Conservation (phyloP, 192 early-diverging fungal genomes). For the Umbelopsis sp. region DNA sequence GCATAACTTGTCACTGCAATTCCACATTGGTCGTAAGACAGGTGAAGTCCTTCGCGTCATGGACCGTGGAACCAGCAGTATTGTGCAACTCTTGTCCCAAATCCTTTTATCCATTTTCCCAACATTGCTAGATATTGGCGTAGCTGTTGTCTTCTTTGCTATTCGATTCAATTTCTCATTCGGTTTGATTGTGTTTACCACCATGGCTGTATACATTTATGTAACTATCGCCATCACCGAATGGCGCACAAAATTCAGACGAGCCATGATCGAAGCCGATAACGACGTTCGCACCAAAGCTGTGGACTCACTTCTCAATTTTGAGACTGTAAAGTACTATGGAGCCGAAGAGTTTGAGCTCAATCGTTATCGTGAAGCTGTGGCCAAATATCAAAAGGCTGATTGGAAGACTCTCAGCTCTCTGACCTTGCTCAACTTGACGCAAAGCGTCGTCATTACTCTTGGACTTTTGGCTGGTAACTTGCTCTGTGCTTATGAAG, state of each 20-base stretch:
- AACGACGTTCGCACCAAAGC: slow-evolving; percentile 81
- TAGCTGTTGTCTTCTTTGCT: slow-evolving; percentile 78
- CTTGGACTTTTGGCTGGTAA: slow-evolving; percentile 80
- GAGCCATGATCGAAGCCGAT: slow-evolving; percentile 85
- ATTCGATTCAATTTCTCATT: slow-evolving; percentile 71
- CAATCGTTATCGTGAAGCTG: slow-evolving; percentile 73
- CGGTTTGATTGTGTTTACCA: slow-evolving; percentile 82
- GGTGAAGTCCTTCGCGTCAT: slow-evolving; percentile 92
- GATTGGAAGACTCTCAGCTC: slow-evolving; percentile 80
- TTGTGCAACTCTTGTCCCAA: slow-evolving; percentile 77
- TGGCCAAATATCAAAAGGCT: slow-evolving; percentile 79
- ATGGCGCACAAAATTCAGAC: slow-evolving; percentile 82
- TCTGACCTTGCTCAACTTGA: slow-evolving; percentile 81
- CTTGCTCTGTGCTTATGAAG: slow-evolving; percentile 83
- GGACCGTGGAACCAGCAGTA: slow-evolving; percentile 76
- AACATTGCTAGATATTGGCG: slow-evolving; percentile 82
- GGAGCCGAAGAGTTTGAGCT: slow-evolving; percentile 89
- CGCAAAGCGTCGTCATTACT: slow-evolving; percentile 89
- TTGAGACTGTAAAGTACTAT: slow-evolving; percentile 99
- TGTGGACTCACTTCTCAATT: slow-evolving; percentile 95
- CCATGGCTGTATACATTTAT: slow-evolving; percentile 85
- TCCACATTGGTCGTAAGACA: slow-evolving; percentile 94
- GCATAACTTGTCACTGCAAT: slow-evolving; percentile 85
- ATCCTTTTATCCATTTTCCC: slow-evolving; percentile 93
- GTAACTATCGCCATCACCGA: slow-evolving; percentile 87